Percentiles rank a stretch among this genome's conserved stretches.
Conservation (phyloP, 2,329 filamentous ascomycete species). For the Apiospora marii region DNA sequence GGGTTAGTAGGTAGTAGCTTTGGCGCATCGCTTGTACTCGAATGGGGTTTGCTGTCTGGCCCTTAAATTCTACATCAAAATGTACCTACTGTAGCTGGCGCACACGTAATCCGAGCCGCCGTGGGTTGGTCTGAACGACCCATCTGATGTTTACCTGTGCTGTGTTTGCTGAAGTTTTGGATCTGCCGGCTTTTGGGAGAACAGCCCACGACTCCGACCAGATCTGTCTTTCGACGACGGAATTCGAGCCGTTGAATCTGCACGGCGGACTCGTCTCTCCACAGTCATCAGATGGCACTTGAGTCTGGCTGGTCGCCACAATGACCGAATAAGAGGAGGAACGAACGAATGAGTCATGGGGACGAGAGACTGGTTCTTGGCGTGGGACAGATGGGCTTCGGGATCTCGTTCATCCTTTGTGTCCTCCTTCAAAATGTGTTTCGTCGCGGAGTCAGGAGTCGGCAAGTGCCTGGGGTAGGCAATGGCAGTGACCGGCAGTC, state of each 20-base stretch:
- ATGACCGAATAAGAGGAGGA: conserved; percentile 1
- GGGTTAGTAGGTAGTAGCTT: not conserved
- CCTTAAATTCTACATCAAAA: not conserved
- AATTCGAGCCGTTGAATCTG: not conserved
- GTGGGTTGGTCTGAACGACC: not conserved
- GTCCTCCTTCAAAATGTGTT: conserved; percentile 19
- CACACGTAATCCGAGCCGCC: not conserved
- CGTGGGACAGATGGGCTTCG: conserved; percentile 22
- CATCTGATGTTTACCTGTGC: not conserved
- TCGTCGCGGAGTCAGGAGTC: conserved; percentile 25
- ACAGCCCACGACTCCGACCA: not conserved
- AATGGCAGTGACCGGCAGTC: conserved; percentile 12
- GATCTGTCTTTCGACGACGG: not conserved
- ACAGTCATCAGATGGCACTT: conserved; percentile 10
- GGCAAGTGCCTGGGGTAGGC: conserved; percentile 15
- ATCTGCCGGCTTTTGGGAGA: not conserved
- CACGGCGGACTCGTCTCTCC: not conserved
- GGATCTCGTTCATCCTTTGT: conserved; percentile 24
- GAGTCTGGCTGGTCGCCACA: conserved; percentile 18
- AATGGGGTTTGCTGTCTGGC: not conserved
- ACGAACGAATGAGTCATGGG: not conserved
- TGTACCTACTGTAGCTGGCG: not conserved
- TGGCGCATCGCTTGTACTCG: not conserved
- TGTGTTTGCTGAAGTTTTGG: conserved; percentile 5
- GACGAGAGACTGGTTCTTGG: conserved; percentile 7